Conservation (phyloP, 306 rosid genomes). For the Cucumis hystrix region DNA sequence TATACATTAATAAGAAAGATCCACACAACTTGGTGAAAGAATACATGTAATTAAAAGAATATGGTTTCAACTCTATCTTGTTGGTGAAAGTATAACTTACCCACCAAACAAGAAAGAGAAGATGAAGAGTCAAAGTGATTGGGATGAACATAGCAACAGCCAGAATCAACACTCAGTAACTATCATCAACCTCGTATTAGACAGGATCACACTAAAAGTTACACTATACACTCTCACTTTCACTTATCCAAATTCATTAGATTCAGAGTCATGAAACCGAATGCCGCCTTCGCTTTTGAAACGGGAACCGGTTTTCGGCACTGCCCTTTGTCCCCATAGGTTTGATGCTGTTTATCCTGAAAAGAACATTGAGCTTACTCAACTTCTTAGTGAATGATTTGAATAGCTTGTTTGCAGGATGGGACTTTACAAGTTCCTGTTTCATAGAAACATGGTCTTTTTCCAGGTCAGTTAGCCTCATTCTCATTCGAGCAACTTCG, state of each 20-base stretch:
- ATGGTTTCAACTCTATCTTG: not conserved
- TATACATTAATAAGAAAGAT: not conserved
- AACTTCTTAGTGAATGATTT: conserved; percentile 66
- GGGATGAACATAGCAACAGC: conserved; percentile 15
- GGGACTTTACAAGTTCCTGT: conserved; percentile 78
- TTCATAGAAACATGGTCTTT: conserved; percentile 91
- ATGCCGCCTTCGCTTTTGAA: conserved; percentile 87
- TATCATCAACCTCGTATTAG: conserved; percentile 17
- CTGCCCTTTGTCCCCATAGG: conserved; percentile 32
- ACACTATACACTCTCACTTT: conserved; percentile 24
- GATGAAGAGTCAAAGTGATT: conserved; percentile 7
- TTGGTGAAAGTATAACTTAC: not conserved
- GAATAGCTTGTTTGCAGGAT: conserved; percentile 65
- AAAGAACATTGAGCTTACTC: conserved; percentile 57
- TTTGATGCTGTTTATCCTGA: conserved; percentile 48
- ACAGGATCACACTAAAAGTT: conserved; percentile 23
- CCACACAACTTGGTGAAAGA: not conserved
- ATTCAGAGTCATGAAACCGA: conserved; percentile 55
- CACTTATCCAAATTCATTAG: conserved; percentile 17
- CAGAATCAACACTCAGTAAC: conserved; percentile 20
- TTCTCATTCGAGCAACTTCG: conserved; percentile 96
- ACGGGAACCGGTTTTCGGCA: conserved; percentile 63
- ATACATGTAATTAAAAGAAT: not conserved
- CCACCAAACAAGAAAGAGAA: not conserved
- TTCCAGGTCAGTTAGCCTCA: conserved; percentile 92